phyloP scores from a whole-genome alignment of 2,329 filamentous ascomycete species.

The Paracoccidioides brasiliensis region DNA sequence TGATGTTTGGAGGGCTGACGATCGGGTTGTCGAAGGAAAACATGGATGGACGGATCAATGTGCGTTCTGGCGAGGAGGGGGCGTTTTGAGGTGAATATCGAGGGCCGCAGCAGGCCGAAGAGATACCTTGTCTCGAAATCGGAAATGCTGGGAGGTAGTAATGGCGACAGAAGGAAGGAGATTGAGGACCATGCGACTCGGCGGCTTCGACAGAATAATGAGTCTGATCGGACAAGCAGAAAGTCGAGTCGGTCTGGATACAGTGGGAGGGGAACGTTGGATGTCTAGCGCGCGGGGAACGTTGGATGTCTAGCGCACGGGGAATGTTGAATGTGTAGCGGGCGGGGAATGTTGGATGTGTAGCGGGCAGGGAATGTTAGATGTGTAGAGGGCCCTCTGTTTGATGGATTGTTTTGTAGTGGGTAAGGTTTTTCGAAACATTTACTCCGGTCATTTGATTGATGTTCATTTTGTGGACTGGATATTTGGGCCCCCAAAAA shows the following conservation, averaged over 20 bases:
- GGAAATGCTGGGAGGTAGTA: constrained; percentile 21
- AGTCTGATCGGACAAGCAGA: constrained; percentile 26
- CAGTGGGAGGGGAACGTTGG: constrained; percentile 16
- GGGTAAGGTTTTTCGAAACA: too few relatives aligned
- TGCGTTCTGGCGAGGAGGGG: constrained; percentile 27
- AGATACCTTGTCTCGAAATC: constrained; percentile 25
- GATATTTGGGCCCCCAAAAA: too few relatives aligned
- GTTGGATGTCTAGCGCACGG: too few relatives aligned
- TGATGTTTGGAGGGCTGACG: constrained; percentile 28
- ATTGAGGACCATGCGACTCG: constrained; percentile 19
- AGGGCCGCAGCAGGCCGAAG: constrained; percentile 18
- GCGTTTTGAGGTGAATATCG: constrained; percentile 29
- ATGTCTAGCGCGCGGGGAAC: constrained; percentile 4
- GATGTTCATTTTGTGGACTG: too few relatives aligned
- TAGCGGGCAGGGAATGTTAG: too few relatives aligned
- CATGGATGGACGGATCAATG: constrained; percentile 28
- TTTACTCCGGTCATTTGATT: too few relatives aligned
- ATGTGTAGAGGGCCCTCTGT: too few relatives aligned
- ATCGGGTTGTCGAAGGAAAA: constrained; percentile 27
- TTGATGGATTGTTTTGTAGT: too few relatives aligned
- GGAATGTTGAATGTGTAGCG: too few relatives aligned
- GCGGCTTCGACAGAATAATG: constrained; percentile 22
- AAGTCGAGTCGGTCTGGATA: constrained; percentile 29
- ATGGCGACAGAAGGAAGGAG: constrained; percentile 18
- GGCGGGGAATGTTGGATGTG: too few relatives aligned